Base-by-base conservation (phyloP, 202 grass and related monocot genomes). In the Carex arenaria region DNA sequence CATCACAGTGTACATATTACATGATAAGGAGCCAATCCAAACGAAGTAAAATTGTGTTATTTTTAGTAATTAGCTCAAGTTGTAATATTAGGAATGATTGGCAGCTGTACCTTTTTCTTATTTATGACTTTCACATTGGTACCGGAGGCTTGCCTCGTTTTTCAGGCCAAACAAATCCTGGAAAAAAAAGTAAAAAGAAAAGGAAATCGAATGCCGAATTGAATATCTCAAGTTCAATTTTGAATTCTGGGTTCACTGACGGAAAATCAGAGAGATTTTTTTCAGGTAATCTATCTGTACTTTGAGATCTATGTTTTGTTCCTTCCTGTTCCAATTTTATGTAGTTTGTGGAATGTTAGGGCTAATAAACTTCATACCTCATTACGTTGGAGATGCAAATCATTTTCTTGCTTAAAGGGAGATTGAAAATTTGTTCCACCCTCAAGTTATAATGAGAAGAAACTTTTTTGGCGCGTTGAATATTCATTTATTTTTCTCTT, bases 31-130 rank as follows among this genome's bases (percentile, higher is more conserved):
- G 30, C 26, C 53, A 32, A 75, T 18, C 53, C 73, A 78, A 38
- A 78, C 15, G 53, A 20, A 59, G 52, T 57, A 59, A n/a, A 78
- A 12, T 78, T 78, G 28, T 20, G 73, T 59, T 59, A 38, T 59
- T 59, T 77, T 77, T 77, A 77, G 73, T 57, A 76, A 77, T 77
- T 59, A 36, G 7, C 52, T 57, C 28, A 10, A 77, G 73, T 57
- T 77, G 73, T 36, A 77, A 57, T 57, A 36, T 76, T 77, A 56
- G 52, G 15, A 59, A 57, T 77, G 28, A 30, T 59, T 13, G 52
- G 28, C 53, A 57, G 73, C 52, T 57, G 73, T 77, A 77, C 15
- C 12, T 7, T 77, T 77, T 59, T 77, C 72, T 32, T 59, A 57
- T 74, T 72, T 59, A 77, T 77, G 52, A 36, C 52, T 59, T 77